These are phyloP conservation scores for Dioscorea alata DNA, from an alignment of 106 monocot species.

Conservation along the genomic window DNA sequence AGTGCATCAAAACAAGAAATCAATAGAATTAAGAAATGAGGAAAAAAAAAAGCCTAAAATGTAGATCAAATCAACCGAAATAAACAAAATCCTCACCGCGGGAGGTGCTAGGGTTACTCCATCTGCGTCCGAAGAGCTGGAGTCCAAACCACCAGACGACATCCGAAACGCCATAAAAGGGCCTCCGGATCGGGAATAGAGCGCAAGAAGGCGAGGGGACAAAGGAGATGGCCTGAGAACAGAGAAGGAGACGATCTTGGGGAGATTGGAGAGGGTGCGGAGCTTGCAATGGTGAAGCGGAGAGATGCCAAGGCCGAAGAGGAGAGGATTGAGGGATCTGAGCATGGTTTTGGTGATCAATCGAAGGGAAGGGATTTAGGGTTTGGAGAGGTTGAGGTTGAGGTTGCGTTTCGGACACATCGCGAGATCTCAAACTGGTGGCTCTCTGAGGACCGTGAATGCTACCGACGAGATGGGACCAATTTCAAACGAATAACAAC, in stretches of 20 bases:
- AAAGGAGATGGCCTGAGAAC: constrained; percentile 2
- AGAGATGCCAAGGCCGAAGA: constrained; percentile 19
- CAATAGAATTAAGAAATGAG: not conserved
- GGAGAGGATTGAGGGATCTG: constrained; percentile 31
- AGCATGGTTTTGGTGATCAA: constrained; percentile 26
- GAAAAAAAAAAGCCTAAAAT: not conserved
- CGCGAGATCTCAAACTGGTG: constrained; percentile 6
- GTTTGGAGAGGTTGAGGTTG: not conserved
- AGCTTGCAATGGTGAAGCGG: constrained; percentile 25
- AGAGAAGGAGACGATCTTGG: constrained; percentile 6
- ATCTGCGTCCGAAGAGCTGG: constrained; percentile 11
- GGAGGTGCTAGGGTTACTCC: constrained; percentile 11
- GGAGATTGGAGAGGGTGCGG: not conserved
- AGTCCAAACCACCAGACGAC: constrained; percentile 35
- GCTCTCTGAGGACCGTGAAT: not conserved
- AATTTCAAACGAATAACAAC: too few relatives aligned
- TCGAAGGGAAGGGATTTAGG: not conserved
- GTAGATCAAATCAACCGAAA: not conserved
- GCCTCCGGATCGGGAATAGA: not conserved
- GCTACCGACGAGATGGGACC: not conserved
- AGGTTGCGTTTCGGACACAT: constrained; percentile 16
- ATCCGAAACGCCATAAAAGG: constrained; percentile 25
- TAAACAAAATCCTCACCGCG: constrained; percentile 18
- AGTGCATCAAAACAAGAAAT: not conserved
- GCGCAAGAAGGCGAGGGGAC: not conserved